phyloP scores from a whole-genome alignment of 2,329 filamentous ascomycete species.

The Fusarium anguioides region DNA sequence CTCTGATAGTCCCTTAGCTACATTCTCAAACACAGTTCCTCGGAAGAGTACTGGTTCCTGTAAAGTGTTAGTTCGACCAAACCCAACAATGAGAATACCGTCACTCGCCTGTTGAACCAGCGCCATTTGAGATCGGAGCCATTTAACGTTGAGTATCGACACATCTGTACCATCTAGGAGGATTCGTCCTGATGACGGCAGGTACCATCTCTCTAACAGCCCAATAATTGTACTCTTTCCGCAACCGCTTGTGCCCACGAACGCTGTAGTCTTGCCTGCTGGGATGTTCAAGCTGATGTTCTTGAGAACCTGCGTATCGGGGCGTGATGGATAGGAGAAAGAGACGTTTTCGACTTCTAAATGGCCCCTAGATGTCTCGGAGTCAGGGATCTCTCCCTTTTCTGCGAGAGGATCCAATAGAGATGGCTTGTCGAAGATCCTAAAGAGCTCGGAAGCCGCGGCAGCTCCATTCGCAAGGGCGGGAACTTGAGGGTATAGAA shows the following conservation, averaged over 20 bases:
- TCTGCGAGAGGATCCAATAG: slow-evolving; percentile 18
- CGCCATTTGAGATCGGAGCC: slow-evolving; percentile 59
- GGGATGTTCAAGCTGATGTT: slow-evolving; percentile 64
- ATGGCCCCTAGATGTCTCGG: slow-evolving; percentile 45
- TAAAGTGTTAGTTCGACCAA: neutral
- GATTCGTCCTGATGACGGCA: slow-evolving; percentile 49
- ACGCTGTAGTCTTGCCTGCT: slow-evolving; percentile 72
- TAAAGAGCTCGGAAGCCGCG: slow-evolving; percentile 30
- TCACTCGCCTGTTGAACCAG: slow-evolving; percentile 50
- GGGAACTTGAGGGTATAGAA: slow-evolving; percentile 26
- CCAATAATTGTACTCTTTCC: slow-evolving; percentile 78
- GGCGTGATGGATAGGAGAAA: slow-evolving; percentile 74
- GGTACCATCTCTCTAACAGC: slow-evolving; percentile 74
- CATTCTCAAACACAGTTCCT: slow-evolving; percentile 46
- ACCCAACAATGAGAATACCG: rapidly evolving
- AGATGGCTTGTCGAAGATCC: slow-evolving; percentile 25
- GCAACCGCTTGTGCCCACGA: slow-evolving; percentile 76
- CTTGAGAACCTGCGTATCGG: slow-evolving; percentile 67
- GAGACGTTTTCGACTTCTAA: slow-evolving; percentile 66
- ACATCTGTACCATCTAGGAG: slow-evolving; percentile 54
- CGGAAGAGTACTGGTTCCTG: slow-evolving; percentile 43
- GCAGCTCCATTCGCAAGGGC: slow-evolving; percentile 27
- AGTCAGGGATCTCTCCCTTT: neutral
- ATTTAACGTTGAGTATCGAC: slow-evolving; percentile 54
- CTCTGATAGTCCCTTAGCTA: slow-evolving; percentile 38